Percentiles rank a stretch among this genome's conserved stretches.
Evolutionary conservation across 495 filamentous ascomycete genomes (phyloP).

Genomic region (Delitschia confertaspora): DNA sequence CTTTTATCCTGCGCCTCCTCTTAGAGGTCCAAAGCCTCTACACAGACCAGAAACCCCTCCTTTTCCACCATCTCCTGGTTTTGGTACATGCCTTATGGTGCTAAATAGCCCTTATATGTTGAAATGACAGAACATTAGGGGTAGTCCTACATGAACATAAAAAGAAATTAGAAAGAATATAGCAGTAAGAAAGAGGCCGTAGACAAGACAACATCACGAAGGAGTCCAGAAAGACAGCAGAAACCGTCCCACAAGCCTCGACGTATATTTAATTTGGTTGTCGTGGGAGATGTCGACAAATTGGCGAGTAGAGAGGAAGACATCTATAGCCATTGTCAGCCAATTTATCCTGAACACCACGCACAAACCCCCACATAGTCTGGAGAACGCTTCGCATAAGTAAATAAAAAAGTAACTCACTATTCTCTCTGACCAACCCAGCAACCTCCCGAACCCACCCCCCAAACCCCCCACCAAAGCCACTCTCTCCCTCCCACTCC

Average conservation of each 20-base stretch:
- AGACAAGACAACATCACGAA: slow-evolving; percentile 14
- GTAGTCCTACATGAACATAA: too few species aligned
- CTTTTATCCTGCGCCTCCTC: too few species aligned
- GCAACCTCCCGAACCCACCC: slow-evolving; percentile 28
- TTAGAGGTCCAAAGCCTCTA: too few species aligned
- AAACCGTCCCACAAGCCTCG: slow-evolving; percentile 33
- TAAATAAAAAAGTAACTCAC: slow-evolving; percentile 22
- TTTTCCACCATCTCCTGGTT: too few species aligned
- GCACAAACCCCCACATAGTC: not conserved
- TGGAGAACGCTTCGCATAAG: not conserved
- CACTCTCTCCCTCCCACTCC: slow-evolving; percentile 20
- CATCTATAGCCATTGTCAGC: slow-evolving; percentile 17
- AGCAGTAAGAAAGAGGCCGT: too few species aligned
- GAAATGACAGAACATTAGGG: too few species aligned
- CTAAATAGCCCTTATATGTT: too few species aligned
- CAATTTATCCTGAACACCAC: not conserved
- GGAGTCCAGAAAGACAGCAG: slow-evolving; percentile 31
- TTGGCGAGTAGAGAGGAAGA: slow-evolving; percentile 27
- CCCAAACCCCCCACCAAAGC: slow-evolving; percentile 11
- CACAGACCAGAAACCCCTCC: too few species aligned
- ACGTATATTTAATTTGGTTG: slow-evolving; percentile 32
- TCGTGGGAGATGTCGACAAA: slow-evolving; percentile 23
- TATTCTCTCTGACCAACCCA: slow-evolving; percentile 30
- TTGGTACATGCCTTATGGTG: too few species aligned
- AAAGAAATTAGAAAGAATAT: too few species aligned